phyloP scores from a whole-genome alignment of 805 yeast genomes.

The Metschnikowia kunwiensis region DNA sequence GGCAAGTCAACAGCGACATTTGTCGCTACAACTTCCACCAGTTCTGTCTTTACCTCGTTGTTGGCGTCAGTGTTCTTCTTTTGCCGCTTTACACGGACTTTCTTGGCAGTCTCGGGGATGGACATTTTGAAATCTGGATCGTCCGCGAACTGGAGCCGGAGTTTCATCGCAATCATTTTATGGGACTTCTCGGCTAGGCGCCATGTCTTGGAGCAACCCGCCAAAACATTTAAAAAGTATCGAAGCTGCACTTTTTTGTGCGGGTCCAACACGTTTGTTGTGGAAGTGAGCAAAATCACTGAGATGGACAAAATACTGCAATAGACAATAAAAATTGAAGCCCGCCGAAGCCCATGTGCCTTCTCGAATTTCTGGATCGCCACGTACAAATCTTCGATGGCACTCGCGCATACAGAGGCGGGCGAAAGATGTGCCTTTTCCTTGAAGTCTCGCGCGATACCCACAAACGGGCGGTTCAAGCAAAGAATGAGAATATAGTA shows the following conservation, averaged over 20 bases:
- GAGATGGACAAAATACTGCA: constrained; percentile 46
- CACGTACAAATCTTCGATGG: constrained; percentile 41
- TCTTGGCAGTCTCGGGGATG: constrained; percentile 1
- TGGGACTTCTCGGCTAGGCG: constrained; percentile 45
- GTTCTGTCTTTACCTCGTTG: not conserved
- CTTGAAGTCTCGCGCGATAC: constrained; percentile 23
- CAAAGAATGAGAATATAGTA: constrained; percentile 59
- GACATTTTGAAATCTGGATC: constrained; percentile 12
- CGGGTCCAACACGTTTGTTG: constrained; percentile 24
- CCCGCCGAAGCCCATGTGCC: constrained; percentile 39
- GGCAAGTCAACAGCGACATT: not conserved
- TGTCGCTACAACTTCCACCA: not conserved
- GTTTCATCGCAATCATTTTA: constrained; percentile 36
- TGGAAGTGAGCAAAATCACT: constrained; percentile 35
- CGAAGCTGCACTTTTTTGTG: constrained; percentile 29
- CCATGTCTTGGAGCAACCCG: constrained; percentile 47
- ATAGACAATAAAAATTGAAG: constrained; percentile 47
- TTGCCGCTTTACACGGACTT: constrained; percentile 2
- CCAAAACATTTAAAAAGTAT: constrained; percentile 40
- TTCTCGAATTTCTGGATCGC: constrained; percentile 36
- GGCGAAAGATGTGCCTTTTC: constrained; percentile 27
- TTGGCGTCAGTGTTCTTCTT: not conserved
- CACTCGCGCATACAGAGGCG: constrained; percentile 33
- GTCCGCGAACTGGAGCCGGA: constrained; percentile 22
- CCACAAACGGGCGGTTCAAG: constrained; percentile 58